Percentiles rank a stretch among this genome's conserved stretches.
Evolutionary conservation across 2,329 filamentous ascomycete genomes (phyloP).

Genomic region (Dichotomopilus funicola): DNA sequence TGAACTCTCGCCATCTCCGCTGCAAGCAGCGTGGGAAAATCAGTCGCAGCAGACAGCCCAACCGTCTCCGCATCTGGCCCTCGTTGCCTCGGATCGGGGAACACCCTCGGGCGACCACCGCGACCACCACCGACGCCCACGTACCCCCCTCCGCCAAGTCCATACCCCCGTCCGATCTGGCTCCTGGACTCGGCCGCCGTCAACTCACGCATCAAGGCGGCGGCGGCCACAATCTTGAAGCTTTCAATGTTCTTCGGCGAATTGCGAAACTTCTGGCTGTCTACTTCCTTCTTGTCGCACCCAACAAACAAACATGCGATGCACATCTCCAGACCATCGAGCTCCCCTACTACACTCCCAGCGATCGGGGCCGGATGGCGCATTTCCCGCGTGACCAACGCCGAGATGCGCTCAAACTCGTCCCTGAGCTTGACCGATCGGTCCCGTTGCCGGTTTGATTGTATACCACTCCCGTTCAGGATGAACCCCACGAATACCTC

Average conservation of each 20-base stretch:
- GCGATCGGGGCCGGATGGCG: conserved; percentile 8
- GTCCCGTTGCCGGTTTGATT: conserved; percentile 46
- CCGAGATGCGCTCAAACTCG: conserved; percentile 42
- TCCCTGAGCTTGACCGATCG: conserved; percentile 46
- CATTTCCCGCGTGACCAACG: conserved; percentile 29
- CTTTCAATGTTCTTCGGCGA: conserved; percentile 20
- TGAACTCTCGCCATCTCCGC: too few species aligned
- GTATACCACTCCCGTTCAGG: conserved; percentile 43
- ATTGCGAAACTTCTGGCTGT: neutral
- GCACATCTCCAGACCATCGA: conserved; percentile 26
- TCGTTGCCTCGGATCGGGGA: too few species aligned
- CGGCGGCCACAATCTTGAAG: conserved; percentile 29
- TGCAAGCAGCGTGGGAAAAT: too few species aligned
- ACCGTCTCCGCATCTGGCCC: too few species aligned
- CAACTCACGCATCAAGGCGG: conserved; percentile 28
- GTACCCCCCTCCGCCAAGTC: too few species aligned
- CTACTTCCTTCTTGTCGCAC: conserved; percentile 2
- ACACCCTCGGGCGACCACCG: too few species aligned
- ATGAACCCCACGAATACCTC: conserved; percentile 52
- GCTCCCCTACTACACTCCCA: neutral
- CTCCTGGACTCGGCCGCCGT: neutral
- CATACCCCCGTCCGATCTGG: too few species aligned
- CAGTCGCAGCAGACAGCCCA: too few species aligned
- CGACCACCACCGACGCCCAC: too few species aligned
- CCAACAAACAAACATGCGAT: conserved; percentile 26